A percentile compares a stretch with the other conserved stretches of the same genome.
Conservation (phyloP, 441 rosid genomes). For the Pelargonium myrrhifolium region DNA sequence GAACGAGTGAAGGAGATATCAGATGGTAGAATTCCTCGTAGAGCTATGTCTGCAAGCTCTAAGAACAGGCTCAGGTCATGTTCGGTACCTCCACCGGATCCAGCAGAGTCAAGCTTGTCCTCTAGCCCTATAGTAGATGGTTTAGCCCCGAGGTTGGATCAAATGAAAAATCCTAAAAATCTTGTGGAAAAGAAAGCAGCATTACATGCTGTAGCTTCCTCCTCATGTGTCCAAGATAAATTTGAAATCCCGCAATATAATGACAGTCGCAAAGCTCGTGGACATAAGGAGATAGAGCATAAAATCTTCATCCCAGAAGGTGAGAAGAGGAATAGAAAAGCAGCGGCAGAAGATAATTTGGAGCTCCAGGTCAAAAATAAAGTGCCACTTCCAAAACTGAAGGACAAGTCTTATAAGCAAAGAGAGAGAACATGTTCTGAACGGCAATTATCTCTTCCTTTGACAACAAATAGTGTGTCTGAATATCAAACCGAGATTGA, state of each 20-base stretch:
- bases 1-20: background rate
- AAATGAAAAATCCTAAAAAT: background rate
- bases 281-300: constrained; percentile 10
- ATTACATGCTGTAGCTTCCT: background rate
- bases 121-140: background rate
- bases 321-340: constrained; percentile 13
- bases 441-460: no score
- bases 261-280: constrained; percentile 21
- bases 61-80: constrained; percentile 1
- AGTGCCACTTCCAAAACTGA: constrained; percentile 3
- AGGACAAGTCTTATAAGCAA: background rate
- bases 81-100: background rate
- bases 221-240: constrained; percentile 27
- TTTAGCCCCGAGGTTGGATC: no score
- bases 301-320: constrained; percentile 20
- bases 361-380: background rate
- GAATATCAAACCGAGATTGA: background rate
- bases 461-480: background rate
- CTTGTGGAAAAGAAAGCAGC: background rate
- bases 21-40: background rate
- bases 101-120: background rate
- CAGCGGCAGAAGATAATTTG: background rate
- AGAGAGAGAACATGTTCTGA: background rate
- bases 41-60: background rate
- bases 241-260: constrained; percentile 48